Percentiles rank a stretch among this genome's conserved stretches.
phyloP scores from a whole-genome alignment of 2,329 filamentous ascomycete species.

The Plectosphaerella cucumerina region DNA sequence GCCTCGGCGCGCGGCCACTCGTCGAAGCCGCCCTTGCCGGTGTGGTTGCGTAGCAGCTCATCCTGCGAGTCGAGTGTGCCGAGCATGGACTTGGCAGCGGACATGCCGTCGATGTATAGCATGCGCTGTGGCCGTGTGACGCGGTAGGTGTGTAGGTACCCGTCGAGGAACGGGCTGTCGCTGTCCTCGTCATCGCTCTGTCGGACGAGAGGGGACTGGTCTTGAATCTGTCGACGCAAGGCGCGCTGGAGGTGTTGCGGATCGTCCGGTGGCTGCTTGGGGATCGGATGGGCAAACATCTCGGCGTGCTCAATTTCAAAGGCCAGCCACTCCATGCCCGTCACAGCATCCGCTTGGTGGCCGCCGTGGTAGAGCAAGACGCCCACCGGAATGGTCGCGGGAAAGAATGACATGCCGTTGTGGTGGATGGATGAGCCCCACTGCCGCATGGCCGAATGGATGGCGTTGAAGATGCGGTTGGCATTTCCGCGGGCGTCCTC shows the following conservation, averaged over 20 bases:
- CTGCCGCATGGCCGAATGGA: constrained; percentile 58
- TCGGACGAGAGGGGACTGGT: no score
- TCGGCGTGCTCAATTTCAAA: constrained; percentile 61
- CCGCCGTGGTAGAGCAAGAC: constrained; percentile 57
- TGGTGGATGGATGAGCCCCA: constrained; percentile 59
- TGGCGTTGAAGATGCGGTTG: constrained; percentile 58
- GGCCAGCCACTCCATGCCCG: constrained; percentile 54
- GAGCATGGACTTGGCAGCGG: constrained; percentile 47
- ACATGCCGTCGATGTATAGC: constrained; percentile 56
- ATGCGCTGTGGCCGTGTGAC: constrained; percentile 42
- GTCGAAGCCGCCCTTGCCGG: constrained; percentile 16
- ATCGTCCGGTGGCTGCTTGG: not conserved
- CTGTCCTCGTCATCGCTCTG: not conserved
- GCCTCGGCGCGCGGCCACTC: constrained; percentile 43
- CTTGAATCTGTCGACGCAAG: not conserved
- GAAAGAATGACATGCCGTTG: constrained; percentile 60
- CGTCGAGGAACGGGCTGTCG: constrained; percentile 13
- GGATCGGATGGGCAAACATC: constrained; percentile 39
- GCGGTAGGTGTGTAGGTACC: constrained; percentile 51
- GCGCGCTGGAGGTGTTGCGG: not conserved
- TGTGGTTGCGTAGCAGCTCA: constrained; percentile 33
- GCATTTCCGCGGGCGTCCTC: constrained; percentile 45
- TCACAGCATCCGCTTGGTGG: constrained; percentile 31
- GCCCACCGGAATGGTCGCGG: constrained; percentile 48
- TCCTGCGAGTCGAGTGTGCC: constrained; percentile 55